Evolutionary conservation across 306 rosid genomes (phyloP).

Genomic region (Dryas alaskensis): DNA sequence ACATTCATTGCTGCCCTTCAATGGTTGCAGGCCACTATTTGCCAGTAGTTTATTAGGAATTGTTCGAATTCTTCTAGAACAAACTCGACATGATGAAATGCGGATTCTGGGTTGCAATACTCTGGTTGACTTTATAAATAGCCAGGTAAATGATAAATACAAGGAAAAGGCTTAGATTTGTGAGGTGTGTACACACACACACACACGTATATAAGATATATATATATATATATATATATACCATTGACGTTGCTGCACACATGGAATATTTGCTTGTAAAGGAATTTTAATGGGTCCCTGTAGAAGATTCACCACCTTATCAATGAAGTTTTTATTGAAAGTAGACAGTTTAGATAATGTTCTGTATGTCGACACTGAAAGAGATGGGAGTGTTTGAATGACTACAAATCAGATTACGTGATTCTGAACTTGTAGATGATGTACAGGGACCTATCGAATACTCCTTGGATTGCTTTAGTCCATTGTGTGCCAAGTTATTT

Average conservation of each 20-base stretch:
- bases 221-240: neutral
- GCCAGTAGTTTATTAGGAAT: constrained; percentile 75
- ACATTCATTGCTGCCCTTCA: constrained; percentile 23
- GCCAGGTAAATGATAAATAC: constrained; percentile 63
- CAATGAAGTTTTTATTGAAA: constrained; percentile 4
- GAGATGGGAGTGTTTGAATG: constrained; percentile 1
- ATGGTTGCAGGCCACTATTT: constrained; percentile 76
- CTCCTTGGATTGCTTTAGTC: neutral
- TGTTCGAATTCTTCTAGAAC: constrained; percentile 77
- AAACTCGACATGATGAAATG: constrained; percentile 65
- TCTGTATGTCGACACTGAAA: constrained; percentile 20
- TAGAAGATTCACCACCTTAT: constrained; percentile 18
- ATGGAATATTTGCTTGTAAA: constrained; percentile 24
- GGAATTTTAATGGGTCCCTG: neutral
- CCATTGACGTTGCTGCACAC: constrained; percentile 8
- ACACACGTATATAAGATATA: too few species aligned
- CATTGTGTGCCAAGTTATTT: neutral
- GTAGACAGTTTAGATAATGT: constrained; percentile 13
- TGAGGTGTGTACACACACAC: neutral
- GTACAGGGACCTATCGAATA: neutral
- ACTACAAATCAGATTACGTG: neutral
- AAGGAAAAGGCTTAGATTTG: constrained; percentile 25
- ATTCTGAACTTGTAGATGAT: neutral
- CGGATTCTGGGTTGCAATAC: constrained; percentile 73
- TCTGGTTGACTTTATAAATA: constrained; percentile 60